Evolutionary conservation across 805 yeast species (phyloP).

Genomic region (Candida incommunis): DNA sequence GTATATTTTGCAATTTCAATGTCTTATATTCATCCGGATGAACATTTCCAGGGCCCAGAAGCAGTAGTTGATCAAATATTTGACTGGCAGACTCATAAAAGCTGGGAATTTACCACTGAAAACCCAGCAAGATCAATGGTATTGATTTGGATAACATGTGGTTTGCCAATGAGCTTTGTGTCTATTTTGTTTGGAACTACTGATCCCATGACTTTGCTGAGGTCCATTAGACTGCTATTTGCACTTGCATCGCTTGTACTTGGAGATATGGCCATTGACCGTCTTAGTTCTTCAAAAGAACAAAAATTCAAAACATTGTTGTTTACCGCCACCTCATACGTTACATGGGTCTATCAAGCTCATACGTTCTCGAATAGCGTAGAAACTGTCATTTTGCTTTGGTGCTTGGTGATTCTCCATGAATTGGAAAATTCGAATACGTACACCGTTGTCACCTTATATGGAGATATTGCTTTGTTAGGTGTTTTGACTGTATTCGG

Average conservation of each 20-base stretch:
- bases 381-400: constrained; percentile 42
- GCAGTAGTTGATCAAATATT: constrained; percentile 35
- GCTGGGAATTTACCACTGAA: constrained; percentile 69
- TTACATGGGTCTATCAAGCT: constrained; percentile 66
- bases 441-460: constrained; percentile 13
- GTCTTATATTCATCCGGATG: constrained; percentile 95
- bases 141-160: constrained; percentile 54
- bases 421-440: constrained; percentile 16
- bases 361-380: constrained; percentile 83
- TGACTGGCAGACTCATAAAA: constrained; percentile 34
- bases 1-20: constrained; percentile 47
- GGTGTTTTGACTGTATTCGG: constrained; percentile 53
- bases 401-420: constrained; percentile 36
- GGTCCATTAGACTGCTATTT: constrained; percentile 37
- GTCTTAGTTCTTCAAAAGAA: constrained; percentile 34
- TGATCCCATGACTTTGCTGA: constrained; percentile 38
- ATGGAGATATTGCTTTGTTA: constrained; percentile 26
- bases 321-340: constrained; percentile 42
- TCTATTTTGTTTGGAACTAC: constrained; percentile 20
- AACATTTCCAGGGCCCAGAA: constrained; percentile 86
- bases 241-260: constrained; percentile 24
- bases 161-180: constrained; percentile 40
- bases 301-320: constrained; percentile 28
- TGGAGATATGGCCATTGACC: constrained; percentile 29
- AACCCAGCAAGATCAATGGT: constrained; percentile 58